Conservation (phyloP, 139 green algal genomes). For the Closterium sp. region DNA sequence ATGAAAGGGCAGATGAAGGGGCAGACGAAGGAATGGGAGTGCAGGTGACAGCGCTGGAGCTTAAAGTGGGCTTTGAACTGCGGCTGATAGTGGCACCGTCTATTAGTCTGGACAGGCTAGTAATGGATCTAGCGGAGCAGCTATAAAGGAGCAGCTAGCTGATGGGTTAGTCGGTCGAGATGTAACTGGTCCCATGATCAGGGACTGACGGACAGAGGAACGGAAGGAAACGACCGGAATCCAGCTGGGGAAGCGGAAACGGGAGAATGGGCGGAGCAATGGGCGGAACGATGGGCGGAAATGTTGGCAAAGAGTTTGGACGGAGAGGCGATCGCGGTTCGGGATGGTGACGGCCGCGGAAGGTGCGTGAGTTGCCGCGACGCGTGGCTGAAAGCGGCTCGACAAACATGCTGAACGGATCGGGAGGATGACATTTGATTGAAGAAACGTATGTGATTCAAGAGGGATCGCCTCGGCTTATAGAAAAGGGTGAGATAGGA, state of each 20-base stretch:
- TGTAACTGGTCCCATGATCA: not conserved
- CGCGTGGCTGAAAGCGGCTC: not conserved
- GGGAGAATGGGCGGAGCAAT: not conserved
- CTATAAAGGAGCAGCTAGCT: not conserved
- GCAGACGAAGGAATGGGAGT: not conserved
- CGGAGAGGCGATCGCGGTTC: not conserved
- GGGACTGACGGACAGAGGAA: not conserved
- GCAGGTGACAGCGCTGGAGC: not conserved
- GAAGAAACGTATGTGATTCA: not conserved
- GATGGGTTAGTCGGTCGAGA: not conserved
- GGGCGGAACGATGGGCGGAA: too few relatives aligned
- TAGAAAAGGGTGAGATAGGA: too few relatives aligned
- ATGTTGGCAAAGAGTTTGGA: not conserved
- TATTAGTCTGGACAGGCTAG: not conserved
- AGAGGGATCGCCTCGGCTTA: not conserved
- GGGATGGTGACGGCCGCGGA: not conserved
- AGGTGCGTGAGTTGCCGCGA: not conserved
- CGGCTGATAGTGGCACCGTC: not conserved
- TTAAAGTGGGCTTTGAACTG: not conserved
- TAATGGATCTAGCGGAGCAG: not conserved
- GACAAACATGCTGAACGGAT: not conserved
- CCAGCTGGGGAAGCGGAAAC: not conserved
- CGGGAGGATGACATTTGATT: not conserved
- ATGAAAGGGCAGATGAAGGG: not conserved
- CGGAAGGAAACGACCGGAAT: not conserved